Percentiles rank a stretch among this genome's conserved stretches.
Evolutionary conservation across 208 protist genomes (phyloP).

Genomic region (Leishmania martiniquensis): DNA sequence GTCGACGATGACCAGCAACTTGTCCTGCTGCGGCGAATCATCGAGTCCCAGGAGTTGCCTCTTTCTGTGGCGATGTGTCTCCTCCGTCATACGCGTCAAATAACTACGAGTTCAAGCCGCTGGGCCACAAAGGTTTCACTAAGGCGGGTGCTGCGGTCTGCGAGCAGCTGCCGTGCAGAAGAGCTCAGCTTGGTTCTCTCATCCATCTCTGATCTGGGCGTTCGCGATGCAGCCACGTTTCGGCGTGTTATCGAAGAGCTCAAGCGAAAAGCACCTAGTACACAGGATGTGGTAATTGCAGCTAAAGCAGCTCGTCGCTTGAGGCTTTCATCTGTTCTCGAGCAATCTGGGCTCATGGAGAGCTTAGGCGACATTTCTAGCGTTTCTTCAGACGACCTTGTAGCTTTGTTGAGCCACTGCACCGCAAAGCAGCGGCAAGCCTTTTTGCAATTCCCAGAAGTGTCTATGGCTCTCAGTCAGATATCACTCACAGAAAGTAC

Average conservation of each 20-base stretch:
- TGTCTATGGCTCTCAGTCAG: not conserved
- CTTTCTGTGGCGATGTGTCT: constrained; percentile 7
- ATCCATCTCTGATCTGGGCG: constrained; percentile 16
- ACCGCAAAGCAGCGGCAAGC: constrained; percentile 14
- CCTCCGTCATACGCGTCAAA: constrained; percentile 5
- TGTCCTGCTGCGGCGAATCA: constrained; percentile 5
- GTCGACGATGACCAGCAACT: constrained; percentile 17
- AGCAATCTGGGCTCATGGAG: constrained; percentile 6
- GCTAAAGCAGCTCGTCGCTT: constrained; percentile 21
- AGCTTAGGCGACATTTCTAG: constrained; percentile 1
- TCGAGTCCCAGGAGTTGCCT: constrained; percentile 10
- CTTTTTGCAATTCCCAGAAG: constrained; percentile 2
- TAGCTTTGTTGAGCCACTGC: constrained; percentile 23
- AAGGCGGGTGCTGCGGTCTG: not conserved
- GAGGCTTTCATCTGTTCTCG: constrained; percentile 19
- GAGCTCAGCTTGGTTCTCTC: constrained; percentile 20
- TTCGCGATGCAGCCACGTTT: constrained; percentile 28
- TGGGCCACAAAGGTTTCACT: constrained; percentile 11
- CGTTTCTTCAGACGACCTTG: constrained; percentile 11
- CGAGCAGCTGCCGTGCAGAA: not conserved
- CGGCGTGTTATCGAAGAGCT: constrained; percentile 21
- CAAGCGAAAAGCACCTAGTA: not conserved
- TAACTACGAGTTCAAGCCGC: constrained; percentile 5
- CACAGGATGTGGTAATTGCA: constrained; percentile 12
- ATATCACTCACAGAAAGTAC: not conserved